Evolutionary conservation across 352 stramenopile species (phyloP), one percentile per base, ranked within the genome.

Genomic region (Aphanomyces cochlioides): DNA sequence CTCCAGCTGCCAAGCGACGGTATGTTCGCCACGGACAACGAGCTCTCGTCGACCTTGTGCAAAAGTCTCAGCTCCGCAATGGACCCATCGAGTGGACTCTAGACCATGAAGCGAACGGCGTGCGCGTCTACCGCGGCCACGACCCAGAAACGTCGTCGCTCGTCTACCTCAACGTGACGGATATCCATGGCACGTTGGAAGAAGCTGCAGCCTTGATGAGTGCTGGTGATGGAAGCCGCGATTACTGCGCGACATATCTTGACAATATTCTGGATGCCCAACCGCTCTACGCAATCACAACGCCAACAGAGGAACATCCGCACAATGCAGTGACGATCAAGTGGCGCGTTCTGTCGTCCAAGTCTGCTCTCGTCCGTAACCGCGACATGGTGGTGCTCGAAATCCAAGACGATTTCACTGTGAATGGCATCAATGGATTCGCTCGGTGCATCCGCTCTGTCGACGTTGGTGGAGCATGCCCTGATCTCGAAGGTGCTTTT

Each of bases 321-420:
- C 87, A 90, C 54, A 83, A 93, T 66, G 89, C 81, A 53, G 80
- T 93, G 12, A 80, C 74, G 1, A 79, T 90, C 69, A 92, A 93
- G 74, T 93, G 85, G 85, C 88, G 79, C 1, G 84, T 83, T 3
- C 74, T 92, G 36, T 81, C 90, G 65, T 90, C 84, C 6, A 28
- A 28, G 28, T 28, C 28, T 28, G 91, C 89, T 74, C 74, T 93
- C 28, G 80, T 80, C 47, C 77, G 84, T 15, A 84, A 87, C 58
- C 83, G 85, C 17, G 85, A 93, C 58, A 90, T 50, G 43, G 43
- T 50, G 43, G 10, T n/a, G 10, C 10, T 50, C 10, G 43, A 50
- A 50, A n/a, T n/a, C 43, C 43, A 50, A 50, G 43, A 50, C 43
- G 43, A 50, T n/a, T 50, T 50, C 17, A 50, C 43, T 12, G 15